These are phyloP conservation scores for Fraxinus xanthoxyloides DNA, from an alignment of 305 asterid genomes.

Conservation along the genomic window DNA sequence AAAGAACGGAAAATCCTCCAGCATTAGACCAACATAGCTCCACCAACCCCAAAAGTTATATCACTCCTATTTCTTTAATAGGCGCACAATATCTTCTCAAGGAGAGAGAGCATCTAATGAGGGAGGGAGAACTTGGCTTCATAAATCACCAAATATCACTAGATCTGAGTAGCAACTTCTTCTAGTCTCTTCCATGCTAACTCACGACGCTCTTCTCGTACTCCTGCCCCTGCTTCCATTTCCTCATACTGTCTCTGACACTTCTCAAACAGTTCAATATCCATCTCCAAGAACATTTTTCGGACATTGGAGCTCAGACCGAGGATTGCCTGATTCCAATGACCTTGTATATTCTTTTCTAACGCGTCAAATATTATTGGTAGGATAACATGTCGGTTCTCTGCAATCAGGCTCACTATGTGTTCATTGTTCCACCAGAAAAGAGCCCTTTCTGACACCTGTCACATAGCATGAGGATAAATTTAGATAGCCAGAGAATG, in stretches of 20 bases:
- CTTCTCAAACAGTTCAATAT: conserved; percentile 67
- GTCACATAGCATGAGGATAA: conserved; percentile 24
- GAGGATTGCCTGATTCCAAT: conserved; percentile 90
- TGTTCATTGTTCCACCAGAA: conserved; percentile 98
- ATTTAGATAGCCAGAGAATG: conserved; percentile 15
- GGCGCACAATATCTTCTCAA: background rate
- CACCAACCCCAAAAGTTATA: conserved; percentile 23
- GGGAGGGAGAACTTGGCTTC: conserved; percentile 1
- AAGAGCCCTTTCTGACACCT: conserved; percentile 98
- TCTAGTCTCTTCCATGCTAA: conserved; percentile 73
- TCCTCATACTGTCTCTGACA: conserved; percentile 60
- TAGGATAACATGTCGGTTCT: conserved; percentile 65
- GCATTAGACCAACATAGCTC: conserved; percentile 28
- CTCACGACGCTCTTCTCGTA: conserved; percentile 51
- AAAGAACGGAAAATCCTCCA: conserved; percentile 16
- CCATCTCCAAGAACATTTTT: conserved; percentile 92
- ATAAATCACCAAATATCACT: conserved; percentile 18
- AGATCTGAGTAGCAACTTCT: conserved; percentile 50
- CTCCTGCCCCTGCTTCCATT: conserved; percentile 49
- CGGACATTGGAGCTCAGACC: conserved; percentile 84
- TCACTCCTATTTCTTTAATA: background rate
- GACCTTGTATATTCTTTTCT: conserved; percentile 62
- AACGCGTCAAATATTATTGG: conserved; percentile 79
- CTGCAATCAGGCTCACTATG: conserved; percentile 78
- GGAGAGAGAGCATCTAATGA: background rate